Base-by-base conservation (phyloP, 2,329 filamentous ascomycete genomes). In the Aspergillus sp. region DNA sequence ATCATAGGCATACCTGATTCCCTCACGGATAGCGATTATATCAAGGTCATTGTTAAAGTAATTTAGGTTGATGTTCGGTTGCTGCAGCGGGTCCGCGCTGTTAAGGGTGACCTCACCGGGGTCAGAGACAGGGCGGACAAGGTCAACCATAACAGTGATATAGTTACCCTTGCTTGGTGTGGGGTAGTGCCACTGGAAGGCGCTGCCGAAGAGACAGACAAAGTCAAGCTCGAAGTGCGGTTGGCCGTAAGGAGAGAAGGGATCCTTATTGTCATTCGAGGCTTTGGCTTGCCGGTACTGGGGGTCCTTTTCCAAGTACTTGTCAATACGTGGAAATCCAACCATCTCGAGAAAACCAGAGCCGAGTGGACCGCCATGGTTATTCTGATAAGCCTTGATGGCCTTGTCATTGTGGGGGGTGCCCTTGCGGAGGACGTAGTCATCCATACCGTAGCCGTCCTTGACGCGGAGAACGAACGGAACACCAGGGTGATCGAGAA, bases 181-280 rank as follows among this genome's bases (percentile, higher is more conserved):
- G 0, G 77, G 78, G 48, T 74, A 75, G 58, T 81, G 78, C 77
- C 78, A 81, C 63, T 81, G 79, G 70, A 81, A 82, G 0, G 78
- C 78, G 13, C 72, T 71, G 41, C 78, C 71, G 66, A 87, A 87
- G 75, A 86, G 79, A 53, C 77, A 74, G 12, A 88, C 80, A 63
- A 87, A 87, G 70, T 87, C 84, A 34, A 85, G 76, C 70, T 86
- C 83, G 61, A 86, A 85, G 62, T 86, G 83, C 24, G 84, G 83
- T 67, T 86, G 82, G 8, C 82, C 83, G 3, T 71, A 75, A 0
- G 83, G 83, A 1, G 78, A 78, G 64, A 85, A 85, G 3, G 83
- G 83, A 53, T 85, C 83, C 0, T 68, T 54, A 2, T 70, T 71
- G 8, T 68, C 74, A 52, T 80, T 79, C 2, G 67, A 62, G 12